Percentiles rank a stretch among this genome's conserved stretches.
Conservation (phyloP, 805 yeast genomes). For the Wickerhamomyces queroliae region DNA sequence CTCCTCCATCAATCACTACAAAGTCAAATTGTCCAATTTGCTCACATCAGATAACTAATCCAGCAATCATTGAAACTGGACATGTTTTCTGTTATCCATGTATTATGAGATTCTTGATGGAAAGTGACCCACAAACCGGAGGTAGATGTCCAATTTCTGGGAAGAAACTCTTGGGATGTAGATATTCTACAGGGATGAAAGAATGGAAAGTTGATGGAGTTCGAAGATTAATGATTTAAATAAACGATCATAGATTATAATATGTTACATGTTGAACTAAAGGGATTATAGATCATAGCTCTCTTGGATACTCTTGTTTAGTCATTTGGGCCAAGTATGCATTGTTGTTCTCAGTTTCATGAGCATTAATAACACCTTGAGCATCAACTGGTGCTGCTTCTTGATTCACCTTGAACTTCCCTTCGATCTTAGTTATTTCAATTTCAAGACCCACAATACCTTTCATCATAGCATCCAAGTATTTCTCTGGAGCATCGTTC, state of each 20-base stretch:
- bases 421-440: constrained; percentile 38
- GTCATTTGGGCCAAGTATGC: constrained; percentile 11
- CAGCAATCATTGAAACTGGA: constrained; percentile 89
- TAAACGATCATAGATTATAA: too few species aligned
- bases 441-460: constrained; percentile 53
- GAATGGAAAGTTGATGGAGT: constrained; percentile 74
- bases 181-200: constrained; percentile 47
- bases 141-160: constrained; percentile 87
- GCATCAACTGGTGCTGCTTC: constrained; percentile 36
- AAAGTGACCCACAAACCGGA: constrained; percentile 39
- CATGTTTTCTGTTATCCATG: constrained; percentile 87
- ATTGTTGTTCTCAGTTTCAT: constrained; percentile 30
- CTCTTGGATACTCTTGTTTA: constrained; percentile 8
- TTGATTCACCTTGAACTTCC: constrained; percentile 58
- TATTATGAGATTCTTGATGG: constrained; percentile 57
- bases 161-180: constrained; percentile 63
- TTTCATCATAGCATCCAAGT: constrained; percentile 36
- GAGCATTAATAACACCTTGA: constrained; percentile 46
- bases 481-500: constrained; percentile 48
- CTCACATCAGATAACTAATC: constrained; percentile 55
- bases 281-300: too few species aligned
- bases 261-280: too few species aligned
- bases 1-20: constrained; percentile 6
- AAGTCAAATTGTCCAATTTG: constrained; percentile 65
- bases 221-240: constrained; percentile 62